Percentiles rank a stretch among this genome's conserved stretches.
phyloP scores from a whole-genome alignment of 1,139 yeast genomes.

The Kurtzmaniella quercitrusa region DNA sequence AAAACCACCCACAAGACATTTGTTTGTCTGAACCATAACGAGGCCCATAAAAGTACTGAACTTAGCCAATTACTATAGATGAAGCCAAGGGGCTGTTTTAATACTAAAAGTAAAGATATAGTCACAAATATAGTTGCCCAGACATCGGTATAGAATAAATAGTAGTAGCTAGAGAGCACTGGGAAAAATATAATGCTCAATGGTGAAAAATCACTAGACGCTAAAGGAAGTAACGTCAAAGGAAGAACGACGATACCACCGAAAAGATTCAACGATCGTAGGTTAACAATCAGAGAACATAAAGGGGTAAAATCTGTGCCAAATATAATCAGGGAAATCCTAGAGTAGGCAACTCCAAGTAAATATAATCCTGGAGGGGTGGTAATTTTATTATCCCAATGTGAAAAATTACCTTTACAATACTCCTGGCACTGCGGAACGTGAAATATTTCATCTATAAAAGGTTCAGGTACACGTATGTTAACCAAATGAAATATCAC shows the following conservation, averaged over 20 bases:
- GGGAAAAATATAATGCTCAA: constrained; percentile 60
- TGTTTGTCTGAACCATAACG: constrained; percentile 82
- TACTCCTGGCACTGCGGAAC: constrained; percentile 72
- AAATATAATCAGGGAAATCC: constrained; percentile 19
- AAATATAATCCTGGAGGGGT: constrained; percentile 93
- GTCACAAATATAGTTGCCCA: constrained; percentile 79
- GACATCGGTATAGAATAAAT: constrained; percentile 85
- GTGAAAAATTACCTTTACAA: constrained; percentile 51
- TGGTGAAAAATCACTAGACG: constrained; percentile 39
- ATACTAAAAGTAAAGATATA: constrained; percentile 31
- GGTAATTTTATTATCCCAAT: constrained; percentile 89
- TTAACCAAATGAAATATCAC: constrained; percentile 12
- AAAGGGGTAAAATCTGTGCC: constrained; percentile 1
- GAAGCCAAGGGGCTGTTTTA: constrained; percentile 14
- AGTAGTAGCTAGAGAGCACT: constrained; percentile 64
- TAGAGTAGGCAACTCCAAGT: constrained; percentile 51
- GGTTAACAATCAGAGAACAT: constrained; percentile 16
- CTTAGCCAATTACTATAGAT: constrained; percentile 19
- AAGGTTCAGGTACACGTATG: constrained; percentile 32
- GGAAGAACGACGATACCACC: constrained; percentile 63
- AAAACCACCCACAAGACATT: constrained; percentile 83
- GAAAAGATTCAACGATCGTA: constrained; percentile 57
- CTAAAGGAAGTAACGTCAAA: constrained; percentile 15
- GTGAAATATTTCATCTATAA: constrained; percentile 82
- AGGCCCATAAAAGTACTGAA: constrained; percentile 48